phyloP scores from a whole-genome alignment of 371 early-diverging fungal genomes.

The Capillidium rhysosporum region DNA sequence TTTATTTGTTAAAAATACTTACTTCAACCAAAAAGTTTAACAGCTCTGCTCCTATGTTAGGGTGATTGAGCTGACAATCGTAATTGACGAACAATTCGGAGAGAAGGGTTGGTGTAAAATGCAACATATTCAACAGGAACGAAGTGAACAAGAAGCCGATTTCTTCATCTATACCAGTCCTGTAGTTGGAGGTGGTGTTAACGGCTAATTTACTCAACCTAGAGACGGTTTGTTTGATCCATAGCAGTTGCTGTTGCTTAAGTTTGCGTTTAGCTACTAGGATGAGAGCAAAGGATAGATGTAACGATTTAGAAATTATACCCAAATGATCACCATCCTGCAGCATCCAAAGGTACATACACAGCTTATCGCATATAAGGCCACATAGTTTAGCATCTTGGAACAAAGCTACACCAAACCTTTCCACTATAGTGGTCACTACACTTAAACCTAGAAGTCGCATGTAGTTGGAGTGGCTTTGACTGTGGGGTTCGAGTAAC shows the following conservation, averaged over 20 bases:
- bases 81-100: slow-evolving; percentile 83
- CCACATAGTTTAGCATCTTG: slow-evolving; percentile 40
- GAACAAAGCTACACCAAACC: slow-evolving; percentile 58
- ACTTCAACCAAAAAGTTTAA: background rate
- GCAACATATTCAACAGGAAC: slow-evolving; percentile 20
- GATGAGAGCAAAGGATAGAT: slow-evolving; percentile 7
- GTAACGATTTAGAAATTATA: background rate
- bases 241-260: slow-evolving; percentile 10
- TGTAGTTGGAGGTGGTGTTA: slow-evolving; percentile 9
- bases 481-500: slow-evolving; percentile 72
- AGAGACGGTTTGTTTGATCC: slow-evolving; percentile 14
- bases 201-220: slow-evolving; percentile 15
- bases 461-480: slow-evolving; percentile 84
- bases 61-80: slow-evolving; percentile 41
- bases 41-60: background rate
- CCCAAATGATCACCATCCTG: background rate
- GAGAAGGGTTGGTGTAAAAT: slow-evolving; percentile 47
- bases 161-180: slow-evolving; percentile 12
- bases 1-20: background rate
- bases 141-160: background rate
- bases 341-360: slow-evolving; percentile 58
- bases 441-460: slow-evolving; percentile 67
- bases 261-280: slow-evolving; percentile 2
- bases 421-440: slow-evolving; percentile 59
- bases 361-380: slow-evolving; percentile 65